Conservation (phyloP, 2,329 filamentous ascomycete genomes). For the Myriosclerotinia duriaeana region DNA sequence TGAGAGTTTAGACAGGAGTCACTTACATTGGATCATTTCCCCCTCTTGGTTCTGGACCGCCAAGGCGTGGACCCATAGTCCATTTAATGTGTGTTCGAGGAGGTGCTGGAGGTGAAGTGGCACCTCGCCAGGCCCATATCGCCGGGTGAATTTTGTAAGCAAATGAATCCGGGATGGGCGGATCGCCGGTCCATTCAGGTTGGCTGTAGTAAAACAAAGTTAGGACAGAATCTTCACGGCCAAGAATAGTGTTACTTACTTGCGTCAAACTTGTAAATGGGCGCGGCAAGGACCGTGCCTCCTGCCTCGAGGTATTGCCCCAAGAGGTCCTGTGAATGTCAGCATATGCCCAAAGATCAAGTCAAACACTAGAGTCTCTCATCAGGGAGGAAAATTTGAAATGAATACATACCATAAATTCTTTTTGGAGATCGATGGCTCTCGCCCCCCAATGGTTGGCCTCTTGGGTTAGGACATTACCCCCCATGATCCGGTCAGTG, state of each 20-base stretch:
- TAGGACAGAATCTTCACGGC: no score
- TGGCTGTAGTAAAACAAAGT: no score
- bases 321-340: neutral
- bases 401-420: constrained; percentile 3
- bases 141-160: no score
- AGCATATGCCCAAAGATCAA: neutral
- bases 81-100: neutral
- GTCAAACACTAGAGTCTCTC: accelerated
- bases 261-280: neutral
- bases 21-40: constrained; percentile 3
- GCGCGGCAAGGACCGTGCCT: constrained; percentile 1
- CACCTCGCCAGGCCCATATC: no score
- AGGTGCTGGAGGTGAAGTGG: neutral
- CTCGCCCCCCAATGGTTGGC: neutral
- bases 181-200: no score
- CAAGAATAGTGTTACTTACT: neutral
- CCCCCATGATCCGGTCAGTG: neutral
- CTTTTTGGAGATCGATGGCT: neutral
- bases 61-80: neutral
- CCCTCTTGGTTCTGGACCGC: constrained; percentile 1
- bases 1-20: neutral
- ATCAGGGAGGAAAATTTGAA: neutral
- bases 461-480: neutral
- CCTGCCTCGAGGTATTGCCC: constrained; percentile 6
- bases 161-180: no score